phyloP scores from a whole-genome alignment of 805 yeast species.

The Candida corydali region DNA sequence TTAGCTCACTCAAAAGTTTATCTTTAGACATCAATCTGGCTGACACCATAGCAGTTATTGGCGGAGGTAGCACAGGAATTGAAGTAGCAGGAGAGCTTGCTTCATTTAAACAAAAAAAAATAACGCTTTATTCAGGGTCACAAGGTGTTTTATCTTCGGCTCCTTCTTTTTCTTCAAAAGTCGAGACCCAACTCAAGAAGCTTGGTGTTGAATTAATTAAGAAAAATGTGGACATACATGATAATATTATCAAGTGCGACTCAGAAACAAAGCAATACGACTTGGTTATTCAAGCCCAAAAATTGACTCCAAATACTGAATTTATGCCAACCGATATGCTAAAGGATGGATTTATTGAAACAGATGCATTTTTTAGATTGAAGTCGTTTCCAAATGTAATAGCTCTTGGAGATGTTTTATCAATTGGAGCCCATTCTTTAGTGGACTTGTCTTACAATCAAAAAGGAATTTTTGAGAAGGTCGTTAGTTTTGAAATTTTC shows the following conservation, averaged over 20 bases:
- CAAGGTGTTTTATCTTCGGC: conserved; percentile 10
- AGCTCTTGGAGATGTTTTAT: conserved; percentile 33
- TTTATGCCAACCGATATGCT: conserved; percentile 21
- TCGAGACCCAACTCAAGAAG: conserved; percentile 14
- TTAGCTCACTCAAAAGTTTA: conserved; percentile 15
- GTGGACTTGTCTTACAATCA: conserved; percentile 25
- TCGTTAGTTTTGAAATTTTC: conserved; percentile 10
- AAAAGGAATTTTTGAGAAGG: conserved; percentile 11
- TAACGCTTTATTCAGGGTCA: conserved; percentile 22
- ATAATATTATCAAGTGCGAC: conserved; percentile 12
- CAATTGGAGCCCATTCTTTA: conserved; percentile 18
- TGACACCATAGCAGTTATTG: conserved; percentile 30
- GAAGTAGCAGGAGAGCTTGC: conserved; percentile 35
- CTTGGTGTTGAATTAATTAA: conserved; percentile 23
- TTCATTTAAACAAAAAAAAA: conserved; percentile 9
- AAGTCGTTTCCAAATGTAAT: conserved; percentile 22
- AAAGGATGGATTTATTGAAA: conserved; percentile 26
- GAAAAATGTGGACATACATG: conserved; percentile 9
- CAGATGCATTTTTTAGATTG: conserved; percentile 23
- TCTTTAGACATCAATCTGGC: conserved; percentile 16
- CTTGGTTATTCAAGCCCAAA: conserved; percentile 24
- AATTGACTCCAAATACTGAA: conserved; percentile 28
- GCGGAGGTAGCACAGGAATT: conserved; percentile 38
- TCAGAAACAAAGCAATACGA: conserved; percentile 21
- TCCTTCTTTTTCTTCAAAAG: conserved; percentile 9